phyloP scores from a whole-genome alignment of 495 filamentous ascomycete species.

The Sordaria brevicollis region DNA sequence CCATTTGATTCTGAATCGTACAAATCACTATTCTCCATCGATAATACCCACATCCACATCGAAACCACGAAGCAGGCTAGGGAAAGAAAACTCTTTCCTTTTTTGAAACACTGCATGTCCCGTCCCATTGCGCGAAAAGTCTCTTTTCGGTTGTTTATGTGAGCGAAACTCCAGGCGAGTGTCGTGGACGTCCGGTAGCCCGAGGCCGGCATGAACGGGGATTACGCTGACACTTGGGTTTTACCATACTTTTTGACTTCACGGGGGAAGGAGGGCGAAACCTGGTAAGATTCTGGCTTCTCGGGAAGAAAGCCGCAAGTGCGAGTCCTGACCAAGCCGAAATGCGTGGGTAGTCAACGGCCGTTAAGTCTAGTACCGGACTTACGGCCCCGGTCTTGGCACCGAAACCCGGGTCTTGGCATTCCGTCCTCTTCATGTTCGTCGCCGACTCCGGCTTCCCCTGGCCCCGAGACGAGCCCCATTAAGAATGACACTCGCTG shows the following conservation, averaged over 20 bases:
- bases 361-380: background rate
- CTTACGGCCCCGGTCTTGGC: background rate
- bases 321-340: background rate
- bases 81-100: background rate
- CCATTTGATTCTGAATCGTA: background rate
- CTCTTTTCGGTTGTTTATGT: background rate
- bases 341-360: background rate
- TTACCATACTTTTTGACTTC: background rate
- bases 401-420: background rate
- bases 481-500: background rate
- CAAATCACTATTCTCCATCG: background rate
- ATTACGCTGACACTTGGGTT: background rate
- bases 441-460: background rate
- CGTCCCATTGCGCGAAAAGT: background rate
- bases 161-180: background rate
- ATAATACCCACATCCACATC: background rate
- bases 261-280: background rate
- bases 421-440: background rate
- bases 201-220: background rate
- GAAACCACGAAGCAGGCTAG: background rate
- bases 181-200: background rate
- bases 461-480: background rate
- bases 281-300: background rate
- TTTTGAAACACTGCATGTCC: background rate
- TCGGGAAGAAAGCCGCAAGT: background rate